phyloP scores from a whole-genome alignment of 495 filamentous ascomycete species.

The Aspergillus cavernicola region DNA sequence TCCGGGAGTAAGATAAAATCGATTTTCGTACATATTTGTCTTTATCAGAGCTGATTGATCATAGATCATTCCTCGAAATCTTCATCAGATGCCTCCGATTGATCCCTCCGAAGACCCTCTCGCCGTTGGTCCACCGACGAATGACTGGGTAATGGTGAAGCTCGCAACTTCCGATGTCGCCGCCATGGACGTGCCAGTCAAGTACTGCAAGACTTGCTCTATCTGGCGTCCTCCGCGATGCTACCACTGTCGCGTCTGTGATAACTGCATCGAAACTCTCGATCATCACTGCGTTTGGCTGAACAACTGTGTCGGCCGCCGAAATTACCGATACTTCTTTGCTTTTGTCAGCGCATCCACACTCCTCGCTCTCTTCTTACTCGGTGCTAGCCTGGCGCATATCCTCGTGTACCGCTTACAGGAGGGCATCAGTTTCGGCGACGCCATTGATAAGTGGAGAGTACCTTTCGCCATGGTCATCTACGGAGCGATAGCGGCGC shows the following conservation, averaged over 20 bases:
- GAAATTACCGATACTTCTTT: slow-evolving; percentile 98
- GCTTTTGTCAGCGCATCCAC: slow-evolving; percentile 75
- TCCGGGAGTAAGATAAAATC: slow-evolving; percentile 66
- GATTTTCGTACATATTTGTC: slow-evolving; percentile 8
- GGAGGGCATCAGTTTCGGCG: slow-evolving; percentile 59
- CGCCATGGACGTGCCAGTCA: slow-evolving; percentile 94
- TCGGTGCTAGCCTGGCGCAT: slow-evolving; percentile 74
- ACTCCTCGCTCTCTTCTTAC: slow-evolving; percentile 70
- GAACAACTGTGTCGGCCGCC: slow-evolving; percentile 95
- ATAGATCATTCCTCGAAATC: slow-evolving; percentile 80
- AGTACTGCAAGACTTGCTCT: slow-evolving; percentile 95
- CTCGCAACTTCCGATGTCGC: slow-evolving; percentile 66
- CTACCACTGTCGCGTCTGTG: slow-evolving; percentile 94
- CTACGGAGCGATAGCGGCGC: slow-evolving; percentile 66
- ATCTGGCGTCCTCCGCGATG: slow-evolving; percentile 95
- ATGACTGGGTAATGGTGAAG: slow-evolving; percentile 86
- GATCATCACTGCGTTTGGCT: slow-evolving; percentile 99
- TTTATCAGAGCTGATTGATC: slow-evolving; percentile 14
- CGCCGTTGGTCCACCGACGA: slow-evolving; percentile 74
- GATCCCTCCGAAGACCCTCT: slow-evolving; percentile 69
- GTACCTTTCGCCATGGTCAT: slow-evolving; percentile 89
- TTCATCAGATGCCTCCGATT: slow-evolving; percentile 60
- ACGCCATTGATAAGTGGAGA: slow-evolving; percentile 62
- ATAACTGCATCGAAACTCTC: slow-evolving; percentile 95
- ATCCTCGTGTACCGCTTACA: slow-evolving; percentile 65